phyloP scores from a whole-genome alignment of 306 rosid genomes.

The Prunus mume region DNA sequence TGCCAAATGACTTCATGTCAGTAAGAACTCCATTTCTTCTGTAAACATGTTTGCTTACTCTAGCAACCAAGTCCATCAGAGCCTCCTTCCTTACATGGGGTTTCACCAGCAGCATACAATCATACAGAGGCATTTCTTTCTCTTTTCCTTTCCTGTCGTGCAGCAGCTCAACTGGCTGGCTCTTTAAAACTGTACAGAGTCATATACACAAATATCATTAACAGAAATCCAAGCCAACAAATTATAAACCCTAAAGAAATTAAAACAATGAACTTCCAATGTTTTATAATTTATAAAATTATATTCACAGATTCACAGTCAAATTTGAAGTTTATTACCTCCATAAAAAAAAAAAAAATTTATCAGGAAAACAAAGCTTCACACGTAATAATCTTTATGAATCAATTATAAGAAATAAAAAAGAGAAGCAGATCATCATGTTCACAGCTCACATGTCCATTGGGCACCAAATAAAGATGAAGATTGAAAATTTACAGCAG shows the following conservation, averaged over 20 bases:
- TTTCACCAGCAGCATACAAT: conserved; percentile 78
- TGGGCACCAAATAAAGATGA: too few species aligned
- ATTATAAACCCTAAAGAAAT: background rate
- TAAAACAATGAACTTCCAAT: too few species aligned
- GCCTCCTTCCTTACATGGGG: conserved; percentile 54
- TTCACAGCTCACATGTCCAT: too few species aligned
- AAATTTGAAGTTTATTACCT: too few species aligned
- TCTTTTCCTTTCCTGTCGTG: background rate
- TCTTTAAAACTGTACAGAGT: background rate
- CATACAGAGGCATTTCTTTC: conserved; percentile 71
- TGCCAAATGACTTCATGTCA: conserved; percentile 54
- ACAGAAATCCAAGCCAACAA: background rate
- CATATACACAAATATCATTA: background rate
- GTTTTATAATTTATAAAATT: too few species aligned
- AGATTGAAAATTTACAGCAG: too few species aligned
- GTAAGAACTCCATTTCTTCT: conserved; percentile 77
- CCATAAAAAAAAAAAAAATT: too few species aligned
- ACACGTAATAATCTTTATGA: too few species aligned
- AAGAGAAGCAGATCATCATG: too few species aligned
- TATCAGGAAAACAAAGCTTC: too few species aligned
- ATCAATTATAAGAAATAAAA: too few species aligned
- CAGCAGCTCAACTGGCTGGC: background rate
- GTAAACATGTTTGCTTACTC: conserved; percentile 76
- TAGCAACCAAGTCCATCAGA: conserved; percentile 48
- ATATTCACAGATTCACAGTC: too few species aligned